Percentiles rank a stretch among this genome's conserved stretches.
Conservation (phyloP, 371 early-diverging fungal species). For the Zychaea mexicana region DNA sequence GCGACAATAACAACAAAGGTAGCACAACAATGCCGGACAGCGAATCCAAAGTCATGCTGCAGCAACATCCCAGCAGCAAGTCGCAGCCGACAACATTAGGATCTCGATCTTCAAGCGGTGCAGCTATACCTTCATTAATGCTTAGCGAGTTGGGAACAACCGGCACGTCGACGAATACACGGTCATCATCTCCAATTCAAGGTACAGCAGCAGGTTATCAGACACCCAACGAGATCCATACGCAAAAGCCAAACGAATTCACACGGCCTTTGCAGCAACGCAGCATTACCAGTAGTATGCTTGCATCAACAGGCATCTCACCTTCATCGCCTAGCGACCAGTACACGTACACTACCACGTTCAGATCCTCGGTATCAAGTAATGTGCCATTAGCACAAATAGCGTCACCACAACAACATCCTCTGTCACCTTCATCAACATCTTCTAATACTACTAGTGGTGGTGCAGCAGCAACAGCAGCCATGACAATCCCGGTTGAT, state of each 20-base stretch:
- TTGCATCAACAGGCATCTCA: slow-evolving; percentile 19
- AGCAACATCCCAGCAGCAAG: neutral
- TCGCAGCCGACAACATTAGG: neutral
- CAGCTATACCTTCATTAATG: slow-evolving; percentile 4
- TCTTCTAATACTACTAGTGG: no score
- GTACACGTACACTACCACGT: neutral
- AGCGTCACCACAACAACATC: neutral
- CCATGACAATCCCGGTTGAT: neutral
- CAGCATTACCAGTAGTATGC: slow-evolving; percentile 31
- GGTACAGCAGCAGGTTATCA: slow-evolving; percentile 25
- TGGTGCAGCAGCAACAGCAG: no score
- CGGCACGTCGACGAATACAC: neutral
- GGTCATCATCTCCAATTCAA: slow-evolving; percentile 14
- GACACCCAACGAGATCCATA: slow-evolving; percentile 40
- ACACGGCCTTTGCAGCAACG: slow-evolving; percentile 18
- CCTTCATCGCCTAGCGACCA: slow-evolving; percentile 3
- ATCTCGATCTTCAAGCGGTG: neutral
- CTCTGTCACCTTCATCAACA: neutral
- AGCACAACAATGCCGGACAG: neutral
- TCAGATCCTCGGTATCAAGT: neutral
- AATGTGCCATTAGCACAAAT: neutral
- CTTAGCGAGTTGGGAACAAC: neutral
- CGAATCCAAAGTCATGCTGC: neutral
- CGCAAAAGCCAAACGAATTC: slow-evolving; percentile 49
- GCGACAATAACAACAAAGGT: neutral